Evolutionary conservation across 2,329 filamentous ascomycete species (phyloP).

Genomic region (Fusarium sp.): DNA sequence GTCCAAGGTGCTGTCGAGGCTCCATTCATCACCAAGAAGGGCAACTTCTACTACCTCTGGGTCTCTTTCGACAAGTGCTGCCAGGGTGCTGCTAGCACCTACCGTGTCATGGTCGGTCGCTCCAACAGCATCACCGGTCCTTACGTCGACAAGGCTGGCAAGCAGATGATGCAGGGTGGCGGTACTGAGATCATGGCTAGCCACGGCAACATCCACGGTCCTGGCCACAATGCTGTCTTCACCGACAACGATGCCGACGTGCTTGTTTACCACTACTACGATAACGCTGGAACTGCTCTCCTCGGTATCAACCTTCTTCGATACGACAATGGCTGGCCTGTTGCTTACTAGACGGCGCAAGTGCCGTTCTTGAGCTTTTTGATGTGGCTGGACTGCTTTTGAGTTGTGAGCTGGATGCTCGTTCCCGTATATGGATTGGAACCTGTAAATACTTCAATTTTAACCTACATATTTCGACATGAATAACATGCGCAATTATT

Average conservation of each 20-base stretch:
- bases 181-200: conserved; percentile 48
- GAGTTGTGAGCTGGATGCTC: not conserved
- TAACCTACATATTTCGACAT: not conserved
- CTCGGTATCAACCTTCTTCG: conserved; percentile 49
- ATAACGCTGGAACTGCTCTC: conserved; percentile 38
- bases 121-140: conserved; percentile 47
- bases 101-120: conserved; percentile 50
- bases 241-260: conserved; percentile 49
- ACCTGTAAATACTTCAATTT: conserved; percentile 14
- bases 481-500: not conserved
- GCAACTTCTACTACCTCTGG: conserved; percentile 51
- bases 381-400: not conserved
- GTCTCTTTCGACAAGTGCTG: conserved; percentile 50
- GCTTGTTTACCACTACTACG: conserved; percentile 50
- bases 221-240: conserved; percentile 49
- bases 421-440: conserved; percentile 13
- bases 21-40: conserved; percentile 46
- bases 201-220: conserved; percentile 48
- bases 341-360: conserved; percentile 40
- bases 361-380: not conserved
- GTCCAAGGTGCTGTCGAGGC: conserved; percentile 46
- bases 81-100: conserved; percentile 47
- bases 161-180: conserved; percentile 46
- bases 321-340: conserved; percentile 49
- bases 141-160: conserved; percentile 45